Evolutionary conservation across 2,329 filamentous ascomycete genomes (phyloP).

Genomic region (Neurospora sp.): DNA sequence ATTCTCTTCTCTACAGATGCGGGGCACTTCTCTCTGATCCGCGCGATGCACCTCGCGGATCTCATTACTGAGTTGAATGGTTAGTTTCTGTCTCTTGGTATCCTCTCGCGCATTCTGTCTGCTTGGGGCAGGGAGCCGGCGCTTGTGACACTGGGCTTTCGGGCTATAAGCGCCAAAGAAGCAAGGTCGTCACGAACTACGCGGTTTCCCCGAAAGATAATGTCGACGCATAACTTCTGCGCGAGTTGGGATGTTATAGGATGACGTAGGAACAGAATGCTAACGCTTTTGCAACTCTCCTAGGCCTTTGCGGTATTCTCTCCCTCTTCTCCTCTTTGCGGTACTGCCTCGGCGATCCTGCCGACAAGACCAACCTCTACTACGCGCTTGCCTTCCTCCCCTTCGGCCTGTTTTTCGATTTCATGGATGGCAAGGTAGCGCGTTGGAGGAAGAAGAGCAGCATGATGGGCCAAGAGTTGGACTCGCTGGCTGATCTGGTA

Average conservation of each 20-base stretch:
- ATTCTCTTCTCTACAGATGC: constrained; percentile 58
- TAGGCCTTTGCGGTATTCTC: constrained; percentile 82
- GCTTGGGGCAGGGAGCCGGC: not conserved
- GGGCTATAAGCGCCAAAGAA: not conserved
- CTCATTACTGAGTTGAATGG: constrained; percentile 77
- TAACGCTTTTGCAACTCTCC: constrained; percentile 5
- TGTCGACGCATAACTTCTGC: not conserved
- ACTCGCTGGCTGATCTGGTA: constrained; percentile 92
- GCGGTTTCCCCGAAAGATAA: not conserved
- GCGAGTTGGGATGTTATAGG: not conserved
- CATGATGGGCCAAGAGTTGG: constrained; percentile 94
- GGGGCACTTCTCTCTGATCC: constrained; percentile 63
- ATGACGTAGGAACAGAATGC: not conserved
- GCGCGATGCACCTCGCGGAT: constrained; percentile 69
- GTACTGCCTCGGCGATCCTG: constrained; percentile 70
- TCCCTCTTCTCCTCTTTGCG: constrained; percentile 92
- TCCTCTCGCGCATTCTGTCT: not conserved
- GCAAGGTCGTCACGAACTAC: not conserved
- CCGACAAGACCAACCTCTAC: constrained; percentile 63
- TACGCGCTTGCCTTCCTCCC: constrained; percentile 79
- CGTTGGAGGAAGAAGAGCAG: constrained; percentile 95
- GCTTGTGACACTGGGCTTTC: not conserved
- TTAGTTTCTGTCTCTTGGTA: constrained; percentile 21
- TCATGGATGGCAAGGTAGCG: constrained; percentile 94
- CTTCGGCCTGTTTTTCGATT: constrained; percentile 92